Evolutionary conservation across 495 filamentous ascomycete genomes (phyloP).

Genomic region (Umbilicaria muhlenbergii): DNA sequence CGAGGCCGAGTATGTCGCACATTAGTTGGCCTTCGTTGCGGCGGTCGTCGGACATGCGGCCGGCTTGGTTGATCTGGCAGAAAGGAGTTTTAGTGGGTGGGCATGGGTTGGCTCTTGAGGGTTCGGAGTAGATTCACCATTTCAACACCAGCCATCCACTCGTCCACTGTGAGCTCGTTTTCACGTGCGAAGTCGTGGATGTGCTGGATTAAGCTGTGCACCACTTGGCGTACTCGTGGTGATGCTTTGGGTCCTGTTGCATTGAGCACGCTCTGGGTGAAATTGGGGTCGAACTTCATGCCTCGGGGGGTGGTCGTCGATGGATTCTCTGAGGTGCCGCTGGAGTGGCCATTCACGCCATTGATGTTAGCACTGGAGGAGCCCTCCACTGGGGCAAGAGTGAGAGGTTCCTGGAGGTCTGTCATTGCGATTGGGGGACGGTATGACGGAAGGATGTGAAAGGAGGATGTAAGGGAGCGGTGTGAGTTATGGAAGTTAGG

Average conservation of each 20-base stretch:
- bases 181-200: conserved; percentile 76
- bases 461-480: too few relatives aligned
- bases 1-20: conserved; percentile 66
- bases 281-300: conserved; percentile 50
- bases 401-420: too few relatives aligned
- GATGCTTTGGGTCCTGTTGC: conserved; percentile 60
- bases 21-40: conserved; percentile 67
- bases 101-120: conserved; percentile 11
- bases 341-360: too few relatives aligned
- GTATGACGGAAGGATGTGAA: too few relatives aligned
- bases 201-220: conserved; percentile 53
- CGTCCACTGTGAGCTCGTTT: conserved; percentile 61
- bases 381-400: too few relatives aligned
- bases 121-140: conserved; percentile 18
- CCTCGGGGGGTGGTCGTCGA: background rate
- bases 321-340: too few relatives aligned
- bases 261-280: conserved; percentile 60
- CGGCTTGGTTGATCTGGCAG: conserved; percentile 35
- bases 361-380: too few relatives aligned
- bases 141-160: conserved; percentile 66
- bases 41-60: conserved; percentile 19
- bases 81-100: conserved; percentile 20
- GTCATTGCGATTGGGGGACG: too few relatives aligned
- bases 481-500: too few relatives aligned
- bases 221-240: conserved; percentile 47